phyloP scores from a whole-genome alignment of 805 yeast genomes.

The Metschnikowia picachoensis region DNA sequence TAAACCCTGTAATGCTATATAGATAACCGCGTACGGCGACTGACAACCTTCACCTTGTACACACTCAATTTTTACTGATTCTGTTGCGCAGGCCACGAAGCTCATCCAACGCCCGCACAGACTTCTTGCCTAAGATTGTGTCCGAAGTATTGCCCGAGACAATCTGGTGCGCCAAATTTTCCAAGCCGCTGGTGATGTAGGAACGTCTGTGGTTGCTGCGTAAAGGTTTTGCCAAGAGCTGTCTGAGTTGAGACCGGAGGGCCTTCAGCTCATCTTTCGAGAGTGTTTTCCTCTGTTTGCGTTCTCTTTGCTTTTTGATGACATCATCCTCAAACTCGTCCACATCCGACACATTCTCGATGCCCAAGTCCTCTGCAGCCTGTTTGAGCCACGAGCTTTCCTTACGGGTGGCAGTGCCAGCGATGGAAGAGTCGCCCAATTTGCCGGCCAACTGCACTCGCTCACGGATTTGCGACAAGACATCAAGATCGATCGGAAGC shows the following conservation, averaged over 20 bases:
- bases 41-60: neutral
- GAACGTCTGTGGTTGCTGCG: slow-evolving; percentile 64
- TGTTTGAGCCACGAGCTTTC: slow-evolving; percentile 79
- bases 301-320: slow-evolving; percentile 57
- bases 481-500: slow-evolving; percentile 72
- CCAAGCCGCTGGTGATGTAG: slow-evolving; percentile 75
- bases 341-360: slow-evolving; percentile 64
- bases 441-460: slow-evolving; percentile 67
- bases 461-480: slow-evolving; percentile 65
- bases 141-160: slow-evolving; percentile 64
- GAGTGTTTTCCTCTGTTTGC: slow-evolving; percentile 38
- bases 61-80: neutral
- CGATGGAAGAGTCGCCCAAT: slow-evolving; percentile 68
- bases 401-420: slow-evolving; percentile 55
- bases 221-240: slow-evolving; percentile 49
- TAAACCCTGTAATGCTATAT: neutral
- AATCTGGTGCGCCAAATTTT: slow-evolving; percentile 74
- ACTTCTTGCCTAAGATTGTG: slow-evolving; percentile 65
- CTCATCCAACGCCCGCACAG: slow-evolving; percentile 63
- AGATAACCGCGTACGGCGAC: too few relatives aligned
- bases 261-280: slow-evolving; percentile 46
- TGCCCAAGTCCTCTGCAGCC: slow-evolving; percentile 91
- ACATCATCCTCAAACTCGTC: slow-evolving; percentile 63
- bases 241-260: slow-evolving; percentile 50
- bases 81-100: slow-evolving; percentile 26